Base-by-base conservation (phyloP, 2,329 filamentous ascomycete species). In the Phaeosphaeriaceae sp. region DNA sequence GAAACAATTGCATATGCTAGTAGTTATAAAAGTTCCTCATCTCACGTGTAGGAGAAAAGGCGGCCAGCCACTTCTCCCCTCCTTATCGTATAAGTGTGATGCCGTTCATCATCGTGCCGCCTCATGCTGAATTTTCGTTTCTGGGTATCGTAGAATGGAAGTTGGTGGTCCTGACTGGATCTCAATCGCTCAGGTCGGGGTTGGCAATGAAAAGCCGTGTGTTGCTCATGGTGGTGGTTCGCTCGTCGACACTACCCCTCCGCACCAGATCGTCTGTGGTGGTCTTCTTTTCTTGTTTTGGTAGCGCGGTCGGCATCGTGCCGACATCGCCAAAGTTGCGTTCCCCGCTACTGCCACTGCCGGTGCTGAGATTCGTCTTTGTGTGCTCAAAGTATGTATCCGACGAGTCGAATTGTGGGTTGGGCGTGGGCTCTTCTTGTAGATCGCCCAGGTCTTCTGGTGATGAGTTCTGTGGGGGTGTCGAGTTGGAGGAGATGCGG, bases 121-220 rank as follows among this genome's bases (percentile, higher is more conserved):
- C 23, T 49, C 23, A 22, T 49, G 47, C 24, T 19, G n/a, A 49
- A 40, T 10, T 24, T 28, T 64, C 54, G 58, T 60, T 60, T 60
- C 61, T 67, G 73, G 73, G 73, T 75, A 76, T 76, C 71, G 67
- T 67, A 71, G 68, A 69, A 71, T 55, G 58, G 54, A 30, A 28
- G n/a, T n/a, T n/a, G n/a, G n/a, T n/a, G n/a, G n/a, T n/a, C n/a
- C n/a, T n/a, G n/a, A n/a, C n/a, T n/a, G n/a, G n/a, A n/a, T n/a
- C n/a, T 66, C 69, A 83, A 66, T 83, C 81, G 70, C 80, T 82
- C 60, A 81, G 86, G 77, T 95, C 92, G 19, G 92, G 92, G 78
- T 96, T 96, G 69, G 92, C 92, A 72, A 96, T 93, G 77, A 91
- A 95, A 58, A 96, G 84, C 62, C 92, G 86, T 50, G 87, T 85